Evolutionary conservation across 768 basidiomycete species (phyloP).

Genomic region (Tricholoma sp.): DNA sequence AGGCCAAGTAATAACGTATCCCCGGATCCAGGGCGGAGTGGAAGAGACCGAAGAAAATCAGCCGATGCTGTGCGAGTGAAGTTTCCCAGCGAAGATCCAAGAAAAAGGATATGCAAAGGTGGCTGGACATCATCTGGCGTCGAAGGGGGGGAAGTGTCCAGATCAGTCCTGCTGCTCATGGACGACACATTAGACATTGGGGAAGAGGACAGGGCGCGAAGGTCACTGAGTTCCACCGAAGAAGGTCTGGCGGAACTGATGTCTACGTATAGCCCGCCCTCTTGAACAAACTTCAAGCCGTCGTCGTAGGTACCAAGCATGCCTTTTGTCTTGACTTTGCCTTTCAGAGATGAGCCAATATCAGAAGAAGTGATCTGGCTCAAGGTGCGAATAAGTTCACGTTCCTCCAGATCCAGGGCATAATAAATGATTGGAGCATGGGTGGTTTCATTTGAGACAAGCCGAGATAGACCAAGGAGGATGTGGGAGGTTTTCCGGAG

Average conservation of each 20-base stretch:
- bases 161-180: slow-evolving; percentile 17
- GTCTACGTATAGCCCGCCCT: slow-evolving; percentile 47
- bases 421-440: slow-evolving; percentile 70
- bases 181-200: slow-evolving; percentile 24
- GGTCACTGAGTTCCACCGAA: slow-evolving; percentile 4
- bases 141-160: slow-evolving; percentile 32
- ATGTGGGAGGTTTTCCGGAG: slow-evolving; percentile 88
- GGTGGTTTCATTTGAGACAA: slow-evolving; percentile 32
- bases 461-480: slow-evolving; percentile 60
- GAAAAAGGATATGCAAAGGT: slow-evolving; percentile 81
- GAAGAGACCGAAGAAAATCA: slow-evolving; percentile 72
- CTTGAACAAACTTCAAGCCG: slow-evolving; percentile 73
- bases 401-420: slow-evolving; percentile 89
- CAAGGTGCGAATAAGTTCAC: slow-evolving; percentile 80
- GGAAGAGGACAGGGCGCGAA: slow-evolving; percentile 33
- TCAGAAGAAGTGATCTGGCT: slow-evolving; percentile 57
- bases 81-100: slow-evolving; percentile 92
- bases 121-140: slow-evolving; percentile 40
- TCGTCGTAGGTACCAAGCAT: slow-evolving; percentile 91
- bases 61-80: slow-evolving; percentile 68
- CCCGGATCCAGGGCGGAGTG: slow-evolving; percentile 64
- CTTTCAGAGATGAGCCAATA: slow-evolving; percentile 54
- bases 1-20: slow-evolving; percentile 91
- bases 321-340: slow-evolving; percentile 77
- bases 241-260: slow-evolving; percentile 6